phyloP scores from a whole-genome alignment of 164 flowering plant genomes.

The Echeveria elegans region DNA sequence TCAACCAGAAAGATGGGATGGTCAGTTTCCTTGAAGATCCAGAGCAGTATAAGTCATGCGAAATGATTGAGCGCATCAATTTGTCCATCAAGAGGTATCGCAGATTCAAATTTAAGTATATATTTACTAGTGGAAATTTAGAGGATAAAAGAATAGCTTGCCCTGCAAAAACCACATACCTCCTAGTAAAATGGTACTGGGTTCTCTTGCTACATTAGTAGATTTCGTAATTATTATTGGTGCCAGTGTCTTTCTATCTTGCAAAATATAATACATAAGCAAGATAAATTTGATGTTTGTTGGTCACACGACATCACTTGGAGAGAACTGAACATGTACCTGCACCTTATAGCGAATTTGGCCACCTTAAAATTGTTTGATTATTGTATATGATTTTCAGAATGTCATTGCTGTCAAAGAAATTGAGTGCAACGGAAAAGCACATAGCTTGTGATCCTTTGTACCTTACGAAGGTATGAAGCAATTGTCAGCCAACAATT shows the following conservation, averaged over 20 bases:
- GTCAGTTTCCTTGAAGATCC: conserved; percentile 95
- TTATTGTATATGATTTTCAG: too few relatives aligned
- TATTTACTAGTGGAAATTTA: too few relatives aligned
- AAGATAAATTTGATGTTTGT: too few relatives aligned
- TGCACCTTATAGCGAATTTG: too few relatives aligned
- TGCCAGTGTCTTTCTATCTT: neutral
- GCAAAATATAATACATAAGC: neutral
- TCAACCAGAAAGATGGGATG: conserved; percentile 99
- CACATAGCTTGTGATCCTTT: conserved; percentile 57
- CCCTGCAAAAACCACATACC: too few relatives aligned
- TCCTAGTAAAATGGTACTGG: too few relatives aligned
- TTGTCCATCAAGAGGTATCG: conserved; percentile 81
- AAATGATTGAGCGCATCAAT: conserved; percentile 82
- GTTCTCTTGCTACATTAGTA: neutral
- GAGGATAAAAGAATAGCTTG: too few relatives aligned
- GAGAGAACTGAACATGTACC: too few relatives aligned
- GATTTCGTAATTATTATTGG: neutral
- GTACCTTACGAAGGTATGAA: conserved; percentile 65
- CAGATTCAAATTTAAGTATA: too few relatives aligned
- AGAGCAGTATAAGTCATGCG: conserved; percentile 84
- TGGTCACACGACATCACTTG: too few relatives aligned
- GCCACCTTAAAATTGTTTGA: too few relatives aligned
- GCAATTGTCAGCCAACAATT: neutral
- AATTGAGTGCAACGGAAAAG: conserved; percentile 71
- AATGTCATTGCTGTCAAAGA: conserved; percentile 69